Percentiles rank a stretch among this genome's conserved stretches.
phyloP scores from a whole-genome alignment of 148 eudicot genomes.

The Camellia granthamiana region DNA sequence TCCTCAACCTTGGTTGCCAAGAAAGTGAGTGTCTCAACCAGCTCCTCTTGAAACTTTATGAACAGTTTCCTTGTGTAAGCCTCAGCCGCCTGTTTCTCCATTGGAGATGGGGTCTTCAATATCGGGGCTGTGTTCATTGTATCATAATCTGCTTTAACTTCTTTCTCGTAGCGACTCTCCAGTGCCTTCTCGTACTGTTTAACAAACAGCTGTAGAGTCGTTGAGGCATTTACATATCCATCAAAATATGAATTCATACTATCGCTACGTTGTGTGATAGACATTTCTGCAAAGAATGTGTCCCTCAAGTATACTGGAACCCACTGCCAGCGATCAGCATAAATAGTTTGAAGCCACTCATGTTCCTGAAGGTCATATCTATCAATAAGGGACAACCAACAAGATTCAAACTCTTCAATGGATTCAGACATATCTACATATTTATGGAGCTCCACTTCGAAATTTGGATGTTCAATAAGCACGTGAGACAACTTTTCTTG shows the following conservation, averaged over 20 bases:
- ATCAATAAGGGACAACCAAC: constrained; percentile 50
- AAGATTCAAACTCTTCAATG: constrained; percentile 51
- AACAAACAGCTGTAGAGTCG: constrained; percentile 44
- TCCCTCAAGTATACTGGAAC: constrained; percentile 55
- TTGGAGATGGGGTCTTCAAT: constrained; percentile 59
- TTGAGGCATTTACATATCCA: constrained; percentile 62
- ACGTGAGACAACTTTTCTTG: constrained; percentile 52
- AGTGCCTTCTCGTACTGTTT: constrained; percentile 53
- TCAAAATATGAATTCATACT: constrained; percentile 63
- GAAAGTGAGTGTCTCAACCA: constrained; percentile 56
- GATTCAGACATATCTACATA: constrained; percentile 53
- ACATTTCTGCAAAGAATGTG: constrained; percentile 55
- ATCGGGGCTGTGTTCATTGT: constrained; percentile 42
- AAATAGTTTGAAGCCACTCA: constrained; percentile 49
- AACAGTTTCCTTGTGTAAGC: constrained; percentile 51
- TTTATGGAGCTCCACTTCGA: constrained; percentile 56
- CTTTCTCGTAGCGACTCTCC: constrained; percentile 58
- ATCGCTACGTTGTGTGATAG: constrained; percentile 48
- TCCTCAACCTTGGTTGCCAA: constrained; percentile 51
- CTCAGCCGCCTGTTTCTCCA: constrained; percentile 55
- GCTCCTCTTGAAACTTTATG: constrained; percentile 53
- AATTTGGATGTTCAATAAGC: constrained; percentile 35
- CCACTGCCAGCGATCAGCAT: constrained; percentile 46
- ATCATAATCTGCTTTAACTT: constrained; percentile 60
- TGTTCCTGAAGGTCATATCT: constrained; percentile 41